Base-by-base conservation (phyloP, 352 stramenopile species). In the Pythium phragmitis region DNA sequence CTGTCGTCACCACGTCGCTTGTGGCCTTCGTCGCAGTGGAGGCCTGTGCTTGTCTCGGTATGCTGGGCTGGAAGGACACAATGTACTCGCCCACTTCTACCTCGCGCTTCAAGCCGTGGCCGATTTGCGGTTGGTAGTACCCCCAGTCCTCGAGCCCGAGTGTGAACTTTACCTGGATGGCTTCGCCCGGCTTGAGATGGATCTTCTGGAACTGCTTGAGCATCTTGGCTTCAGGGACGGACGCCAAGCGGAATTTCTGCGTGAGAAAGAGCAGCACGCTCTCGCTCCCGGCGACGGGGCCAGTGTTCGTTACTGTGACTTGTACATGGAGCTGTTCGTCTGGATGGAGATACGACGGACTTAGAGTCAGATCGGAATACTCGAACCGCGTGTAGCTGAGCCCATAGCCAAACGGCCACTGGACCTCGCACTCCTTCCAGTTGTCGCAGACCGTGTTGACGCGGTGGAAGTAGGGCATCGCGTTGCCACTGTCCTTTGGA, bases 171-270 rank as follows among this genome's bases (percentile, higher is more conserved):
- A 92, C 80, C 0, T 59, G n/a, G 33, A 48, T 69, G 7, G 55
- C 72, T 14, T 73, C 59, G 7, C 73, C 73, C 0, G 74, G 37
- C 6, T 67, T 43, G 12, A 88, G 60, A 5, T 73, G 63, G 39
- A 94, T 63, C 73, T 93, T 94, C 43, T 75, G 55, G 62, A 94
- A 92, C 13, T 75, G 69, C 69, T 89, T 91, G 28, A 96, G 80
- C 64, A 92, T 60, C 60, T 93, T 94, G 52, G 73, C 73, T 60
- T 92, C 83, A 0, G 87, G 87, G 5, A 87, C 75, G 26, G 80
- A 72, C 12, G 68, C 72, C 16, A 73, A 55, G 11, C 85, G 73
- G 60, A 73, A 83, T 19, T 76, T 69, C 52, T 94, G 75, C 2
- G 78, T 62, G 19, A 90, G 59, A 50, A 92, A 93, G 2, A 96